Evolutionary conservation across 495 filamentous ascomycete genomes (phyloP).

Genomic region (Paragyromitra xinjiangensis): DNA sequence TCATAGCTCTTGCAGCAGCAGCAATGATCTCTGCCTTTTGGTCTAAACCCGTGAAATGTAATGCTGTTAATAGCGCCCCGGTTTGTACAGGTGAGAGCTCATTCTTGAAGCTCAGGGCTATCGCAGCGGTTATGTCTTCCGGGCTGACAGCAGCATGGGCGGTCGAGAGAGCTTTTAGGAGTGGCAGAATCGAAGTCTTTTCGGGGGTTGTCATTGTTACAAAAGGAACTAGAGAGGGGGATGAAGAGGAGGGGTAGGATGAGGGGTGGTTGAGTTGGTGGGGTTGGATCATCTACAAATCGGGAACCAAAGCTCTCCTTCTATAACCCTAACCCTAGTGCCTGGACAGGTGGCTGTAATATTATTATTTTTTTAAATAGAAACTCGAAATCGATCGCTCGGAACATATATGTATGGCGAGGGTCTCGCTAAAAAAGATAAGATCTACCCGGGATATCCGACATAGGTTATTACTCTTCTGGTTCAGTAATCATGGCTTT

Average conservation of each 20-base stretch:
- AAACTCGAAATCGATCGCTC: no score
- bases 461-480: conserved; percentile 59
- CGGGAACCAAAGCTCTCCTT: background rate
- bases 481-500: conserved; percentile 72
- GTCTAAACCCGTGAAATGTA: conserved; percentile 78
- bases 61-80: conserved; percentile 80
- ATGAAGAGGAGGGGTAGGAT: background rate
- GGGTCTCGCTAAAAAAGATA: conserved; percentile 1
- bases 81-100: conserved; percentile 82
- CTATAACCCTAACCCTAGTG: conserved; percentile 39
- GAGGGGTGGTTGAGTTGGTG: background rate
- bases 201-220: conserved; percentile 23
- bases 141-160: conserved; percentile 72
- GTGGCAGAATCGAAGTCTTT: conserved; percentile 72
- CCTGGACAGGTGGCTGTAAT: no score
- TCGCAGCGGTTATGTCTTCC: conserved; percentile 83
- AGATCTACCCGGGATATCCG: background rate
- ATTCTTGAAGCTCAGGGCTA: conserved; percentile 88
- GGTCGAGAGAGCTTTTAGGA: conserved; percentile 80
- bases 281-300: background rate
- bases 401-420: background rate
- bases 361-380: no score
- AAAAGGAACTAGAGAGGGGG: background rate
- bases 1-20: conserved; percentile 70
- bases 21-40: conserved; percentile 54